Conservation (phyloP, 208 protist species). For the Leishmania arabica region DNA sequence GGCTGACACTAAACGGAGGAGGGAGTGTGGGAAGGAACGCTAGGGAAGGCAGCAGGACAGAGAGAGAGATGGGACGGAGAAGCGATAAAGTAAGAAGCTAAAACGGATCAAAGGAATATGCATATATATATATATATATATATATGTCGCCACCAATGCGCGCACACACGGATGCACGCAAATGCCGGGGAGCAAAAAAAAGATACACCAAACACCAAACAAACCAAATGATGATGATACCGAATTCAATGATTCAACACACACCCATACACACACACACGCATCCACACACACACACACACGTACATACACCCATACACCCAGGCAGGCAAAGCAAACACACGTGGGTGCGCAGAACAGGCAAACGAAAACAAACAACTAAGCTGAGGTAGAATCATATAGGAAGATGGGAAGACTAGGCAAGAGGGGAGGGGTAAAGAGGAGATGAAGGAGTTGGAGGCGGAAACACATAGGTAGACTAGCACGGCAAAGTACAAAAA, state of each 20-base stretch:
- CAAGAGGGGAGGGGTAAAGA: not conserved
- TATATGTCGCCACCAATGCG: not conserved
- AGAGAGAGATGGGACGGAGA: not conserved
- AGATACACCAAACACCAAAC: slow-evolving; percentile 11
- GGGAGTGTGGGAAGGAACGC: not conserved
- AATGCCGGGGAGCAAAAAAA: slow-evolving; percentile 8
- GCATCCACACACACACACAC: not conserved
- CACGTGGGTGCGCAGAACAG: not conserved
- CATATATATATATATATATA: no score
- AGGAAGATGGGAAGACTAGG: not conserved
- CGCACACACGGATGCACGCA: not conserved
- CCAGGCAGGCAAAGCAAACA: not conserved
- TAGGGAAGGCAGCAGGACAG: slow-evolving; percentile 1
- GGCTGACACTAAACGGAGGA: not conserved
- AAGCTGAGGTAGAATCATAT: no score
- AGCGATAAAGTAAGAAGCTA: slow-evolving; percentile 11
- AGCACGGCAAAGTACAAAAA: no score
- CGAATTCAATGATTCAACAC: slow-evolving; percentile 1
- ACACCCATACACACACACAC: not conserved
- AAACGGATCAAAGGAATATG: slow-evolving; percentile 1
- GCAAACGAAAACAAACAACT: not conserved
- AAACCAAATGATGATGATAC: slow-evolving; percentile 22
- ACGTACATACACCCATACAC: not conserved
- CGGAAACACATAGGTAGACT: no score
- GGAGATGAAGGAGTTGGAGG: not conserved